phyloP scores from a whole-genome alignment of 192 early-diverging fungal genomes.

The Coemansia sp. region DNA sequence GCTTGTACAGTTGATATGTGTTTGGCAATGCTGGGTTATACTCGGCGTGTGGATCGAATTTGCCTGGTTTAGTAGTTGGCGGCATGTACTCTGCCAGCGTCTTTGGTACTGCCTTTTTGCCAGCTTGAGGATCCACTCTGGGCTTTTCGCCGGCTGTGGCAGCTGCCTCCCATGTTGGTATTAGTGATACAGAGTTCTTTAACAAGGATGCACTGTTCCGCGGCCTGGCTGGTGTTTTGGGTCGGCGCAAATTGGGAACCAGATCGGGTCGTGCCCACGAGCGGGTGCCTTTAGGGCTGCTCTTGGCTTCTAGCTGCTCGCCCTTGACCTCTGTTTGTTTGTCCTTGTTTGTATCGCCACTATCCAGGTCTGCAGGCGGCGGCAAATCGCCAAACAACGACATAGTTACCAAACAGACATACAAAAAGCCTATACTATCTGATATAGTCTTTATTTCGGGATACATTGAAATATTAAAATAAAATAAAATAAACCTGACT shows the following conservation, averaged over 20 bases:
- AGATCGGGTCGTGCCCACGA: constrained; percentile 27
- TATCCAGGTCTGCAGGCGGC: constrained; percentile 5
- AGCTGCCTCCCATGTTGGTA: constrained; percentile 1
- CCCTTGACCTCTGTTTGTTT: neutral
- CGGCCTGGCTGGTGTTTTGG: neutral
- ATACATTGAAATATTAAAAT: neutral
- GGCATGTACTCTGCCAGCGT: constrained; percentile 44
- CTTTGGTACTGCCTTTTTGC: neutral
- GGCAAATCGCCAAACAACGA: constrained; percentile 46
- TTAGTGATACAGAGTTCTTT: neutral
- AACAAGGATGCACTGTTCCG: neutral
- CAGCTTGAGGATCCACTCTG: neutral
- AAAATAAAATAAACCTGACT: neutral
- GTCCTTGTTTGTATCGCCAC: neutral
- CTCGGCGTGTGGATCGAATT: constrained; percentile 35
- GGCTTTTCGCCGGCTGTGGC: neutral
- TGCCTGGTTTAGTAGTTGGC: neutral
- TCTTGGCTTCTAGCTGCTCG: neutral
- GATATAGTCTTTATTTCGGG: too few relatives aligned
- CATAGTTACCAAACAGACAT: constrained; percentile 14
- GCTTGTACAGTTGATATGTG: constrained; percentile 34
- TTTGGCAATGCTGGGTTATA: constrained; percentile 42
- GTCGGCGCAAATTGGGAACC: constrained; percentile 35
- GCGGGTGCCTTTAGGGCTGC: neutral
- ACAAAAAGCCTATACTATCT: neutral